Percentiles rank a stretch among this genome's conserved stretches.
Conservation (phyloP, 2,329 filamentous ascomycete genomes). For the Xylariaceae sp. region DNA sequence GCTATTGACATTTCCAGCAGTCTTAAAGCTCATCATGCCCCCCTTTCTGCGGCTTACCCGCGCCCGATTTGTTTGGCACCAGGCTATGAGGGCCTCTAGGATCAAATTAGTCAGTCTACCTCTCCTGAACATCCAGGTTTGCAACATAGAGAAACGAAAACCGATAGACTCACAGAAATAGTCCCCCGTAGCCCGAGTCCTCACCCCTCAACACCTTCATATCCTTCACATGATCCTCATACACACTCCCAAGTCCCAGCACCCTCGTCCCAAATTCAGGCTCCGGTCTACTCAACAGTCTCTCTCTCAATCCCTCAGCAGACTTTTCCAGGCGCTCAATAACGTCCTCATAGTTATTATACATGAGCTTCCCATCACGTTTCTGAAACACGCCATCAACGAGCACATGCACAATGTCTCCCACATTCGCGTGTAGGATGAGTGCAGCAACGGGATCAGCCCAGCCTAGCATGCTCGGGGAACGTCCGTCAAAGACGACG, state of each 20-base stretch:
- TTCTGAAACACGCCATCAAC: slow-evolving; percentile 48
- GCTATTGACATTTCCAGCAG: no score
- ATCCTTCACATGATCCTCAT: slow-evolving; percentile 14
- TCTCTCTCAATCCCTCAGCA: slow-evolving; percentile 31
- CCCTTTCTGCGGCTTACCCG: not conserved
- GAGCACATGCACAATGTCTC: slow-evolving; percentile 48
- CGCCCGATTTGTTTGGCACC: not conserved
- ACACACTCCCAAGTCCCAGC: slow-evolving; percentile 10
- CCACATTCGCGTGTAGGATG: slow-evolving; percentile 51
- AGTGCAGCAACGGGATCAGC: slow-evolving; percentile 52
- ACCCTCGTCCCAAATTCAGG: slow-evolving; percentile 27
- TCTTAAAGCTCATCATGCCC: slow-evolving; percentile 14
- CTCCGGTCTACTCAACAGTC: slow-evolving; percentile 22
- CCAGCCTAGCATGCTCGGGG: slow-evolving; percentile 51
- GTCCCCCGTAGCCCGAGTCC: slow-evolving; percentile 23
- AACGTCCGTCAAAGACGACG: slow-evolving; percentile 47
- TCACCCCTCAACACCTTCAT: slow-evolving; percentile 19
- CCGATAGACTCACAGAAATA: slow-evolving; percentile 16
- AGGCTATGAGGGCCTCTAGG: not conserved
- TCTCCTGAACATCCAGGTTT: no score
- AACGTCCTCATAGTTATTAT: slow-evolving; percentile 25
- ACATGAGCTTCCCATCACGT: slow-evolving; percentile 35
- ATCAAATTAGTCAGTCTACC: not conserved
- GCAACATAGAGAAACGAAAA: not conserved
- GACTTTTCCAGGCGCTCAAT: slow-evolving; percentile 32